Percentiles rank a stretch among this genome's conserved stretches.
phyloP scores from a whole-genome alignment of 352 stramenopile species.

The Hyaloperonospora arabidopsidis region DNA sequence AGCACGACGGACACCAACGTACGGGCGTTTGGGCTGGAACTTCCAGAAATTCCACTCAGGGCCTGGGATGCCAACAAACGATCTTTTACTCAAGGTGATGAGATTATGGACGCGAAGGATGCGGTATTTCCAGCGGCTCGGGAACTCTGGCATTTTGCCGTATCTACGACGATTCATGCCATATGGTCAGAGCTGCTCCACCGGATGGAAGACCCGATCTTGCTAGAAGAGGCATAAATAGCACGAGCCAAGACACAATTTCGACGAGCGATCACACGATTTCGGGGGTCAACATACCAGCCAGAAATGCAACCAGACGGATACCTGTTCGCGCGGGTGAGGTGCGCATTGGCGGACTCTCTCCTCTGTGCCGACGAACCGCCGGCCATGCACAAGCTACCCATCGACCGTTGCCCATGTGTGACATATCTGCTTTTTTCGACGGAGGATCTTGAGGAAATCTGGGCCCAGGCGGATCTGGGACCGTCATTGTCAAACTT shows the following conservation, averaged over 20 bases:
- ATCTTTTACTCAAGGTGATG: not conserved
- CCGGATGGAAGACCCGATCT: not conserved
- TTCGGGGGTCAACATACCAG: not conserved
- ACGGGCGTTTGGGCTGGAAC: not conserved
- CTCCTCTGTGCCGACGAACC: not conserved
- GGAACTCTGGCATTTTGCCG: no score
- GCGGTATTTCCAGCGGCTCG: not conserved
- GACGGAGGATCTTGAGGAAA: not conserved
- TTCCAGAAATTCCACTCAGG: not conserved
- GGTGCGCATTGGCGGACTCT: not conserved
- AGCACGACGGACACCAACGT: not conserved
- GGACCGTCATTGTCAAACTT: not conserved
- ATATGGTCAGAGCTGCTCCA: not conserved
- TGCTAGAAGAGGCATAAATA: not conserved
- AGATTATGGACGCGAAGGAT: not conserved
- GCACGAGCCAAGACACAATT: no score
- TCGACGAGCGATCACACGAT: not conserved
- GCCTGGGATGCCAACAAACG: not conserved
- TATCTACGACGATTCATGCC: no score
- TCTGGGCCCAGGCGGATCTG: no score
- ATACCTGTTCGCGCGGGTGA: not conserved
- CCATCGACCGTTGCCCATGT: not conserved
- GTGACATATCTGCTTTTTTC: conserved; percentile 5
- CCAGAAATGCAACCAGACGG: not conserved
- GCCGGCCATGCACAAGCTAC: not conserved